Evolutionary conservation across 208 protist species (phyloP).

Genomic region (Trypanosoma cruzi): DNA sequence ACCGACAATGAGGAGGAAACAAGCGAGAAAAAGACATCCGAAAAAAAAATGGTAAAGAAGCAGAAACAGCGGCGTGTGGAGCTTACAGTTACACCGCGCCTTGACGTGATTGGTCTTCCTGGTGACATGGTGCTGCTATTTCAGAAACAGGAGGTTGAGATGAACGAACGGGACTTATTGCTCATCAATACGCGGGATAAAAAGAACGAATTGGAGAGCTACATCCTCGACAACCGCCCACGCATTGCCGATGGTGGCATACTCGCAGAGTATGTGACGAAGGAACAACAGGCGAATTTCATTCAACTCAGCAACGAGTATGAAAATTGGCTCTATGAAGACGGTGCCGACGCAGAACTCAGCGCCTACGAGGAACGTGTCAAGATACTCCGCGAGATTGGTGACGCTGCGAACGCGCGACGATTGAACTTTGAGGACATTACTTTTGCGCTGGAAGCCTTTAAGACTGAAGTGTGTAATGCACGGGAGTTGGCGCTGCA

Average conservation of each 20-base stretch:
- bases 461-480: slow-evolving; percentile 41
- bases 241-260: slow-evolving; percentile 64
- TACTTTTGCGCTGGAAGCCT: slow-evolving; percentile 53
- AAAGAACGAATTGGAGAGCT: slow-evolving; percentile 93
- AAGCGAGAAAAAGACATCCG: slow-evolving; percentile 29
- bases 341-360: slow-evolving; percentile 74
- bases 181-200: slow-evolving; percentile 79
- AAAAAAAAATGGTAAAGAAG: slow-evolving; percentile 58
- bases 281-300: slow-evolving; percentile 55
- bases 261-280: slow-evolving; percentile 65
- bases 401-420: slow-evolving; percentile 68
- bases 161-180: slow-evolving; percentile 68
- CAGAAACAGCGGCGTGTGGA: slow-evolving; percentile 37
- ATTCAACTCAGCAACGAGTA: slow-evolving; percentile 63
- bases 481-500: slow-evolving; percentile 47
- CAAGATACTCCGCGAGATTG: slow-evolving; percentile 73
- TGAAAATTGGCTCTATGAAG: slow-evolving; percentile 91
- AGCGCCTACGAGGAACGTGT: slow-evolving; percentile 76
- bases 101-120: slow-evolving; percentile 62
- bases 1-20: slow-evolving; percentile 31
- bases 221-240: slow-evolving; percentile 87
- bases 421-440: slow-evolving; percentile 65
- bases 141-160: slow-evolving; percentile 69
- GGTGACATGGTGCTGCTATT: slow-evolving; percentile 53
- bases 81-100: slow-evolving; percentile 56